Conservation (phyloP, 2,329 filamentous ascomycete species). For the Orbilia blumenaviensis region DNA sequence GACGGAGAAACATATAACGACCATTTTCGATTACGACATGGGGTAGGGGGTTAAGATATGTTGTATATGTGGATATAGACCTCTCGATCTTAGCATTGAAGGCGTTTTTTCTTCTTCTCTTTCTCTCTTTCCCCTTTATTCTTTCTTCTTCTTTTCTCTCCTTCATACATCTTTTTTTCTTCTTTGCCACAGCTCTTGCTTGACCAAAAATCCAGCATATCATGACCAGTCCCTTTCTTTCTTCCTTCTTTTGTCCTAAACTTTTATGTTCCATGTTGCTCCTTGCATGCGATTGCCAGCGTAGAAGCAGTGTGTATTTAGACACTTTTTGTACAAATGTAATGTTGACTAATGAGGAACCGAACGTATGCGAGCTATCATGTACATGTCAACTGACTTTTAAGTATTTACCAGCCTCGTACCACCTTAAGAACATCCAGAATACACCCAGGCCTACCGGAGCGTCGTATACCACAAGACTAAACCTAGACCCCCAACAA, state of each 20-base stretch:
- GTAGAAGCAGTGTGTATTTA: constrained; percentile 21
- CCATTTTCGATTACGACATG: constrained; percentile 24
- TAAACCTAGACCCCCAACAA: too few relatives aligned
- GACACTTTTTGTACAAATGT: constrained; percentile 4
- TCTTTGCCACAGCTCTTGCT: too few relatives aligned
- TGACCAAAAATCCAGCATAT: too few relatives aligned
- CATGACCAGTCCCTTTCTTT: not conserved
- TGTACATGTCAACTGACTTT: too few relatives aligned
- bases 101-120: constrained; percentile 29
- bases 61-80: constrained; percentile 37
- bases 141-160: not conserved
- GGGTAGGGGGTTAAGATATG: constrained; percentile 15
- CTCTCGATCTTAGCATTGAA: constrained; percentile 45
- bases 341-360: constrained; percentile 8
- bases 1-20: not conserved
- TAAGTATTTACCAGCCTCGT: too few relatives aligned
- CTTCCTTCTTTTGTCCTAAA: too few relatives aligned
- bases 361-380: too few relatives aligned
- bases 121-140: not conserved
- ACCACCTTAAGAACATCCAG: too few relatives aligned
- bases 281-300: constrained; percentile 13
- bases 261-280: not conserved
- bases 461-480: too few relatives aligned
- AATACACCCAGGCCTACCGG: not conserved
- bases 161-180: not conserved